phyloP scores from a whole-genome alignment of 177 flowering plant species.

The Vitis hybrid region DNA sequence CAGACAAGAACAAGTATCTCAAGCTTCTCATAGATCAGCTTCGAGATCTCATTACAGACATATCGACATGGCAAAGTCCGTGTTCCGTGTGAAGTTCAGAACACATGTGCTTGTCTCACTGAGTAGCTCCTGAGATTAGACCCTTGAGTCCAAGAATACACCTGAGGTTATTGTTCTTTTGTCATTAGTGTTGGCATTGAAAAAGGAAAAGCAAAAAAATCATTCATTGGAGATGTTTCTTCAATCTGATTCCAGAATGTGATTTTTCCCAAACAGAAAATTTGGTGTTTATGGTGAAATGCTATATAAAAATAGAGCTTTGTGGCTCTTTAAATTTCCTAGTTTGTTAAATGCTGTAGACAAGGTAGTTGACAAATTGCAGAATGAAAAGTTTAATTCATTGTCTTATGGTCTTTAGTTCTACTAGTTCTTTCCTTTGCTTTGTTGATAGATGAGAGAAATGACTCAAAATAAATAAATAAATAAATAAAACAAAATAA shows the following conservation, averaged over 20 bases:
- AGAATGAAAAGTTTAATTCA: no score
- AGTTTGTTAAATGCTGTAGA: no score
- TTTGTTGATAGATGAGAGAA: no score
- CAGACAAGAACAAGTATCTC: slow-evolving; percentile 60
- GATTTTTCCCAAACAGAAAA: background rate
- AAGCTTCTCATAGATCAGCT: slow-evolving; percentile 82
- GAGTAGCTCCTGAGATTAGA: background rate
- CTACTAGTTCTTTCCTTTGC: no score
- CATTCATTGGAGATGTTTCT: background rate
- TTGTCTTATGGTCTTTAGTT: no score
- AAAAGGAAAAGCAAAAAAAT: background rate
- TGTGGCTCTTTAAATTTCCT: background rate
- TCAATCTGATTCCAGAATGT: background rate
- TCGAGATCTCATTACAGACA: slow-evolving; percentile 70
- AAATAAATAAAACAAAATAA: no score
- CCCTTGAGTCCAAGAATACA: background rate
- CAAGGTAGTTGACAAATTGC: no score
- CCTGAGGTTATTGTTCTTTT: background rate
- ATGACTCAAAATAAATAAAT: no score
- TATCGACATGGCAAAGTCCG: slow-evolving; percentile 94
- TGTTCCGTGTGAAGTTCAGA: slow-evolving; percentile 46
- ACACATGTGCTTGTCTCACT: background rate
- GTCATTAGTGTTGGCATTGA: background rate
- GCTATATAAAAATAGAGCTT: background rate
- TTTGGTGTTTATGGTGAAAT: background rate